Evolutionary conservation across 768 basidiomycete genomes (phyloP).

Genomic region (Rhizopogon roseolus): DNA sequence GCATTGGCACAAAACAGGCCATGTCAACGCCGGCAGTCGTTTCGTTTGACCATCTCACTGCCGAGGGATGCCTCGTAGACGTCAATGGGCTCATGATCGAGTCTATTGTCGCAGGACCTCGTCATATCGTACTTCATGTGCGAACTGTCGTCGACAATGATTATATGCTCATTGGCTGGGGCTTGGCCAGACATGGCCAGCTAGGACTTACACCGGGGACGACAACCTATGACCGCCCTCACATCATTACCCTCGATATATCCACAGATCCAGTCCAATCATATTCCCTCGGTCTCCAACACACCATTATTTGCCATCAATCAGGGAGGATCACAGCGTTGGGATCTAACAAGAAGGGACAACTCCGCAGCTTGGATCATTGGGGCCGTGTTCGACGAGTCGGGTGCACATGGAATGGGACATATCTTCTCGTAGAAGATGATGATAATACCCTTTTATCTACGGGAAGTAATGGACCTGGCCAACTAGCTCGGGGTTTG

Average conservation of each 20-base stretch:
- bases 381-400: constrained; percentile 28
- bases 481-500: constrained; percentile 56
- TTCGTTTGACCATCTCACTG: constrained; percentile 11
- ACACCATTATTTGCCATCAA: constrained; percentile 37
- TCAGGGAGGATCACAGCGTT: constrained; percentile 46
- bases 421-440: constrained; percentile 40
- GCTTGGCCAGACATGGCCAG: constrained; percentile 80
- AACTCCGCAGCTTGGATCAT: constrained; percentile 40
- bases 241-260: constrained; percentile 28
- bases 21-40: constrained; percentile 9
- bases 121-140: constrained; percentile 60
- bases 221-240: constrained; percentile 17
- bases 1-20: constrained; percentile 37
- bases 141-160: constrained; percentile 18
- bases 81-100: constrained; percentile 30
- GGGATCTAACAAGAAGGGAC: constrained; percentile 73
- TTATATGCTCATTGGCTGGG: constrained; percentile 69
- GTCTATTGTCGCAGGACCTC: constrained; percentile 60
- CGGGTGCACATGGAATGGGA: constrained; percentile 79
- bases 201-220: constrained; percentile 38
- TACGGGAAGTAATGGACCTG: constrained; percentile 50
- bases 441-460: constrained; percentile 33
- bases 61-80: constrained; percentile 13
- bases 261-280: constrained; percentile 27
- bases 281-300: constrained; percentile 48